Evolutionary conservation across 2,329 filamentous ascomycete species (phyloP), one percentile per base, ranked within the genome.

Genomic region (Exophiala lecanii-corni): DNA sequence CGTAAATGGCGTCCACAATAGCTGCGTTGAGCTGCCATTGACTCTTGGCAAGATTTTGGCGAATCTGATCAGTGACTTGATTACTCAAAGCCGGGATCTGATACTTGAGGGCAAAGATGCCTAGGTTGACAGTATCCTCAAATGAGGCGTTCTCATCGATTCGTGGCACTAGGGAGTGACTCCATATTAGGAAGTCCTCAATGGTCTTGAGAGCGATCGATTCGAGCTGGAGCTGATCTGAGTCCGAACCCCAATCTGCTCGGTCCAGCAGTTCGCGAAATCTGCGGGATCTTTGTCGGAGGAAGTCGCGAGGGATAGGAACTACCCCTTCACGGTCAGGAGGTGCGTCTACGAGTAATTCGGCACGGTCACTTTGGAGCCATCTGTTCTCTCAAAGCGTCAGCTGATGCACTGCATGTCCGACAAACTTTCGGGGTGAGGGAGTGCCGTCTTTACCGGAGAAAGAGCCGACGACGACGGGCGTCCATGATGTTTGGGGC

Each of bases 101-200:
- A 15, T 50, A 53, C 32, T 43, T 41, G 21, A 23, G 41, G 9
- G 50, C 50, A 13, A 53, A 50, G 13, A 53, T 39, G 4, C 50
- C 50, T 9, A 53, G 38, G 12, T 42, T 25, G 18, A 45, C 44
- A 3, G 43, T 47, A 2, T 53, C 35, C 1, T 40, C 34, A 41
- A 53, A 48, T 18, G 34, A 39, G 20, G 42, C 33, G 5, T 13
- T 9, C 4, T 47, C 38, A 7, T 45, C 41, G 20, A 53, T 36
- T 5, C 41, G 30, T 18, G 50, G 50, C 16, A 33, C 19, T 3
- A 28, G 41, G 9, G 25, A 20, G 20, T 39, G 21, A 6, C 41
- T 47, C 50, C 50, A 53, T 10, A 53, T 39, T 16, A 50, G 38
- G 37, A 53, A 53, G 17, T 53, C 49, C 35, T 43, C 34, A 33